phyloP scores from a whole-genome alignment of 805 yeast genomes.

The Pichia pseudocactophila region DNA sequence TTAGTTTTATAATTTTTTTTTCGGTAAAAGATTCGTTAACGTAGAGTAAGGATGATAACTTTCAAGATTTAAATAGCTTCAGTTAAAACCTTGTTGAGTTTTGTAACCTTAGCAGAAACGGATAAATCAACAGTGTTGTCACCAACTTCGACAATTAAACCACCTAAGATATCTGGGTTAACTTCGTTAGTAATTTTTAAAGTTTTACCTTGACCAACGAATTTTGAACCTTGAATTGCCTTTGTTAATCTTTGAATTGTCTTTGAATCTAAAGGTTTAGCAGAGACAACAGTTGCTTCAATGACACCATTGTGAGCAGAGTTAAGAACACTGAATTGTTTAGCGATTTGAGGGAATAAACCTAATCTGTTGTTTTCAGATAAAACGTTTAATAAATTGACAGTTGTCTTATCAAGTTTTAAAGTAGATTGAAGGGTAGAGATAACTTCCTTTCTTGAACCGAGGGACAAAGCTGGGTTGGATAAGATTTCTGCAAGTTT shows the following conservation, averaged over 20 bases:
- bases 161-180: constrained; percentile 89
- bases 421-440: constrained; percentile 41
- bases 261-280: constrained; percentile 75
- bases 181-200: constrained; percentile 76
- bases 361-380: constrained; percentile 92
- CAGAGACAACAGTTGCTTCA: constrained; percentile 88
- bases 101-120: constrained; percentile 73
- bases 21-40: no score
- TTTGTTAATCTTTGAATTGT: constrained; percentile 68
- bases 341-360: constrained; percentile 53
- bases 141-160: constrained; percentile 90
- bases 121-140: constrained; percentile 95
- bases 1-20: no score
- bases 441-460: constrained; percentile 67
- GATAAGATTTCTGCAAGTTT: constrained; percentile 52
- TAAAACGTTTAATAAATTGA: constrained; percentile 74
- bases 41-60: no score
- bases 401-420: constrained; percentile 56
- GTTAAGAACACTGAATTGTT: constrained; percentile 66
- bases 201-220: constrained; percentile 80
- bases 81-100: constrained; percentile 77
- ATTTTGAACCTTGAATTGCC: constrained; percentile 67
- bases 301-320: constrained; percentile 89
- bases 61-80: constrained; percentile 79
- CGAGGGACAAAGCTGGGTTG: constrained; percentile 77